Base-by-base conservation (phyloP, 805 yeast genomes). In the Teunomyces aglyptinius region DNA sequence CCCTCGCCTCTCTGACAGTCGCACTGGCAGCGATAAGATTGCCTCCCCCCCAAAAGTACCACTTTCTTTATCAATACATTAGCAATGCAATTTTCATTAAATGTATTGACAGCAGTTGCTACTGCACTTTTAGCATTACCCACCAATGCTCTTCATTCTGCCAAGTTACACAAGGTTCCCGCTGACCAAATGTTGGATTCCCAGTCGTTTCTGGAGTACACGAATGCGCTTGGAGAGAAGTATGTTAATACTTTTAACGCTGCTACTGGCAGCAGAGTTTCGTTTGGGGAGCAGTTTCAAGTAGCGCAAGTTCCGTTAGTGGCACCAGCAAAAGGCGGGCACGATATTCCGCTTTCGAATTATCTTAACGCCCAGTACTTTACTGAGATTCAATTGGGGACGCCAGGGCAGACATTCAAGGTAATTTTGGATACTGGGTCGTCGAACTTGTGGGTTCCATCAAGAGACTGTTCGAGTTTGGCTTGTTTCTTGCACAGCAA, bases 391-490 rank as follows among this genome's bases (percentile, higher is more conserved):
- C 75, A 82, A 48, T 61, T 94, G 49, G 99, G 99, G 57, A 86
- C 96, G 34, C 99, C 99, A 7, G 89, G 87, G 42, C 99, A 94
- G 75, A 66, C 80, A 13, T 94, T 94, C 72, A 92, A 92, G 77
- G 98, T 94, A 43, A 82, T 94, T 52, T 77, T 94, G 61, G 99
- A 94, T 70, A 92, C 99, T 20, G 99, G 99, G 34, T 88, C 96
- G 38, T 87, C 97, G 38, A 94, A 94, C 71, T 77, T 94, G 73
- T 94, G 99, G 99, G 89, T 94, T 52, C 99, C 99, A 45, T 81
- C 95, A 50, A 56, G 76, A 38, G 90, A 88, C 55, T 94, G 99
- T 74, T 75, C 89, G 42, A 89, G 97, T 3, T 81, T 94, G 70
- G 98, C 99, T 43, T 94, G 99, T 73, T 92, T 80, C 78, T 77